Evolutionary conservation across 805 yeast genomes (phyloP), one percentile per base, ranked within the genome.

Genomic region (Myxozyma lipomycoides): DNA sequence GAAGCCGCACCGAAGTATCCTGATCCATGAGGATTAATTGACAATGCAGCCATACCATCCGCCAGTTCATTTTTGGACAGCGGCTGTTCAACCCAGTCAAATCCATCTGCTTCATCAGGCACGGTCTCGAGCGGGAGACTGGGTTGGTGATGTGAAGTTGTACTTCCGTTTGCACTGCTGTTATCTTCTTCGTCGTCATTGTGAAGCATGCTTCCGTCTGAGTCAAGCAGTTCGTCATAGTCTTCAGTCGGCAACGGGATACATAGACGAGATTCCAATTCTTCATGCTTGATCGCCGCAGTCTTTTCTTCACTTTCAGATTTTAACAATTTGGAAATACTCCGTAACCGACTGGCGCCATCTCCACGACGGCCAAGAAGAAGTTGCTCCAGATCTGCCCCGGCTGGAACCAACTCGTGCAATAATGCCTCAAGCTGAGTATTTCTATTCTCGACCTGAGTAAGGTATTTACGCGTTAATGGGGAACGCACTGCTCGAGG

Each of bases 401-500:
- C 73, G 19, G 38, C 19, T 3, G 78, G 84, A 4, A 75, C 55
- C 15, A 78, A 56, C 21, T 63, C 57, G 6, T 81, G 58, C 9
- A 80, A 55, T 9, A 35, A 6, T 9, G 61, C 55, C 62, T 80
- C 83, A 49, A 81, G 63, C 35, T 66, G 72, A 32, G 70, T 65
- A 3, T 78, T 77, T 43, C 80, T 67, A 46, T 72, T 75, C 66
- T 87, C 95, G 25, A 87, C 88, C 46, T 77, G 77, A 15, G 95
- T 86, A 58, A 87, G 70, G 68, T 56, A 60, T 3, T 84, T 87
- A 59, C 96, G 71, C 0, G 95, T 87, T 49, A 87, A 69, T 0
- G 95, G 95, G 3, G 91, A 81, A 48, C 95, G 72, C 30, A 84
- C 82, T 1, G 82, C 77, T 53, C 85, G 73, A 15, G 96, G 95